Percentiles rank a stretch among this genome's conserved stretches.
phyloP scores from a whole-genome alignment of 108 stramenopile genomes.

The Skeletonema menzelii region DNA sequence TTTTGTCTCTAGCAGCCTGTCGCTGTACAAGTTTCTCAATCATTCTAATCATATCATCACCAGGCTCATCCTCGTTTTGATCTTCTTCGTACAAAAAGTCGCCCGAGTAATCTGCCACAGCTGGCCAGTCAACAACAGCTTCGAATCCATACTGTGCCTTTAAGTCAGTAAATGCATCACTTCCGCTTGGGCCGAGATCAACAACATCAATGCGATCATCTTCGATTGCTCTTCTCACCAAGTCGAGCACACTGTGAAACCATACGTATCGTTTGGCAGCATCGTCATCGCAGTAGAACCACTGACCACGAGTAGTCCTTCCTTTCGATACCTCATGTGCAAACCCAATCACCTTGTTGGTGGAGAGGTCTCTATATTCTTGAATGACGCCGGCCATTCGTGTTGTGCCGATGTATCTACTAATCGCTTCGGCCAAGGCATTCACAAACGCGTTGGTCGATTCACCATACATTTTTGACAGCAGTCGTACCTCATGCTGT shows the following conservation, averaged over 20 bases:
- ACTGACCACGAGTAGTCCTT: constrained; percentile 68
- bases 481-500: constrained; percentile 69
- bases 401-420: constrained; percentile 69
- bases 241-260: constrained; percentile 71
- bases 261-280: constrained; percentile 75
- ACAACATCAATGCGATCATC: constrained; percentile 63
- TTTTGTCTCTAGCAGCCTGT: constrained; percentile 15
- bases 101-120: constrained; percentile 62
- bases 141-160: constrained; percentile 72
- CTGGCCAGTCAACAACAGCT: constrained; percentile 67
- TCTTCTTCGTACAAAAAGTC: constrained; percentile 55
- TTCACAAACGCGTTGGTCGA: constrained; percentile 58
- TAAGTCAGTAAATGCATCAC: constrained; percentile 69
- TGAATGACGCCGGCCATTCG: constrained; percentile 70
- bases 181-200: constrained; percentile 73
- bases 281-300: constrained; percentile 79
- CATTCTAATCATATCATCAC: constrained; percentile 34
- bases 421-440: constrained; percentile 70
- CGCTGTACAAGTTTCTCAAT: constrained; percentile 20
- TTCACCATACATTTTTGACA: constrained; percentile 38
- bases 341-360: constrained; percentile 65
- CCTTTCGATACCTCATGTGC: constrained; percentile 74
- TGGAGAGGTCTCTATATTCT: constrained; percentile 58
- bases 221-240: constrained; percentile 63
- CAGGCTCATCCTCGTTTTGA: constrained; percentile 37